Evolutionary conservation across 345 rosid genomes (phyloP).

Genomic region (Salix exigua): DNA sequence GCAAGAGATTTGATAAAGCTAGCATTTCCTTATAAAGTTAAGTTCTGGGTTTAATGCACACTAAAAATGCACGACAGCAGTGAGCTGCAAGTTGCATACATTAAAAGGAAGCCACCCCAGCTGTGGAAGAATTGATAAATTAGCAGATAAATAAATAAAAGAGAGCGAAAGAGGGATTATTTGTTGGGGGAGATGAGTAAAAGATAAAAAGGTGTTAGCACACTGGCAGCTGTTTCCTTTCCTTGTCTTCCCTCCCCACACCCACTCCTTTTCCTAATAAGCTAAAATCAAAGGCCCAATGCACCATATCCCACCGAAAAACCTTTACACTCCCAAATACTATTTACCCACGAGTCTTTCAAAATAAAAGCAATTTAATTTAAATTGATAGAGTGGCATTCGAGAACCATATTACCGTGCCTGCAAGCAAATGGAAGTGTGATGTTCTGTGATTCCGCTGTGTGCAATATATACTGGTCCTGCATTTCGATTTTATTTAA

Average conservation of each 20-base stretch:
- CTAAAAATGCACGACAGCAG: background rate
- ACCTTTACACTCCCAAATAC: background rate
- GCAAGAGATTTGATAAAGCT: background rate
- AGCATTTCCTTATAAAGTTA: background rate
- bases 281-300: background rate
- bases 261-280: background rate
- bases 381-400: background rate
- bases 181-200: background rate
- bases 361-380: too few relatives aligned
- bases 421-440: constrained; percentile 94
- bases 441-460: constrained; percentile 82
- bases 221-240: background rate
- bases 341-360: background rate
- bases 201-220: background rate
- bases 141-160: too few relatives aligned
- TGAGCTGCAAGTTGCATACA: background rate
- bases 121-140: background rate
- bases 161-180: background rate
- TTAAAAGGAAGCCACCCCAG: background rate
- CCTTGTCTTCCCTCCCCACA: background rate
- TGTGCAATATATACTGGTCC: constrained; percentile 93
- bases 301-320: background rate
- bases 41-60: background rate
- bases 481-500: constrained; percentile 37
- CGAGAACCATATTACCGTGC: constrained; percentile 63